Evolutionary conservation across 2,329 filamentous ascomycete species (phyloP).

Genomic region (Aurifilum marmelostoma): DNA sequence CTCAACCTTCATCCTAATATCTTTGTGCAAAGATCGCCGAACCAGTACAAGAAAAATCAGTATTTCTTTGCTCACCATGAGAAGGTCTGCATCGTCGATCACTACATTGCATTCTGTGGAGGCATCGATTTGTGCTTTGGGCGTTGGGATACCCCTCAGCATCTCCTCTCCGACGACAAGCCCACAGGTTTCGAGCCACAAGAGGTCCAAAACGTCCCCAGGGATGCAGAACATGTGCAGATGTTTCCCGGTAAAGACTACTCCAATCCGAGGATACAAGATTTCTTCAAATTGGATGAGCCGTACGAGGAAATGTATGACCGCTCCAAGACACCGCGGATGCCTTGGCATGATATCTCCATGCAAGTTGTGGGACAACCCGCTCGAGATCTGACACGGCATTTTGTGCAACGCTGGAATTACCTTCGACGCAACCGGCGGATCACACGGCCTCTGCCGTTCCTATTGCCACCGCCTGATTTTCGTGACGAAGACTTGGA

Average conservation of each 20-base stretch:
- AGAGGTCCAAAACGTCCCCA: constrained; percentile 69
- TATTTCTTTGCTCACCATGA: constrained; percentile 99
- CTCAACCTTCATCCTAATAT: constrained; percentile 95
- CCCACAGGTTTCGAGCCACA: constrained; percentile 88
- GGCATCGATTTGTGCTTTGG: constrained; percentile 97
- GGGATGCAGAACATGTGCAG: constrained; percentile 92
- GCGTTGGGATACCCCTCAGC: constrained; percentile 94
- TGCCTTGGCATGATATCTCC: constrained; percentile 98
- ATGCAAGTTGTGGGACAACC: constrained; percentile 99
- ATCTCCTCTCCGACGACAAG: constrained; percentile 89
- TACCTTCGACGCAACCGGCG: constrained; percentile 92
- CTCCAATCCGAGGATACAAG: constrained; percentile 91
- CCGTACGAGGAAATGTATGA: constrained; percentile 99
- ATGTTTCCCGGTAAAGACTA: constrained; percentile 98
- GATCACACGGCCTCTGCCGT: constrained; percentile 89
- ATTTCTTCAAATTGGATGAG: constrained; percentile 90
- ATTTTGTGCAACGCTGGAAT: constrained; percentile 98
- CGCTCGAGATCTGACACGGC: constrained; percentile 87
- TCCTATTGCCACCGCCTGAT: constrained; percentile 90
- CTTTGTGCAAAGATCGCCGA: constrained; percentile 93
- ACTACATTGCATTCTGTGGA: constrained; percentile 92
- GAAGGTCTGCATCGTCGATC: constrained; percentile 95
- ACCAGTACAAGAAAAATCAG: constrained; percentile 97
- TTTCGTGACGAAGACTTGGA: constrained; percentile 86
- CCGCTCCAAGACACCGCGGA: constrained; percentile 81